These are phyloP conservation scores for Sarcocystis neurona DNA, from an alignment of 169 alveolate species.

Conservation along the genomic window DNA sequence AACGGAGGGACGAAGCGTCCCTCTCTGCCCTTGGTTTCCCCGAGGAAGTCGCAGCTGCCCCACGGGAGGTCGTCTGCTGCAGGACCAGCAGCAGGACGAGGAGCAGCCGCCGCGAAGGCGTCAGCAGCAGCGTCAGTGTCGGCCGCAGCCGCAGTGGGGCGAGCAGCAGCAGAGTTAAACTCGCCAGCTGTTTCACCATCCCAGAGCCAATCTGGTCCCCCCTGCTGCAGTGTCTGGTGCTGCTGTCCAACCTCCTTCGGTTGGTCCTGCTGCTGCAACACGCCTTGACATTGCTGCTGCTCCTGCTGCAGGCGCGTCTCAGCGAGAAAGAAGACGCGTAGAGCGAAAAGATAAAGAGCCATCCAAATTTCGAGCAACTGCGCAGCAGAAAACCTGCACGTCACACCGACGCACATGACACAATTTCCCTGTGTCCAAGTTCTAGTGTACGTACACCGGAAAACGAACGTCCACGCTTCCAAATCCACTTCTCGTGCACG, in stretches of 20 bases:
- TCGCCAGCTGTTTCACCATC: not conserved
- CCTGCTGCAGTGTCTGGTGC: no score
- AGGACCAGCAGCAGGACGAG: no score
- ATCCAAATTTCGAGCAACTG: not conserved
- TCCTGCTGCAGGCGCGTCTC: no score
- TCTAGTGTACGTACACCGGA: no score
- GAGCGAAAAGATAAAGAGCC: not conserved
- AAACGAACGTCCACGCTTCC: no score
- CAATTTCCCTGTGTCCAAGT: no score
- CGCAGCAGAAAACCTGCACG: not conserved
- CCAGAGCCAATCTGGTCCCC: not conserved
- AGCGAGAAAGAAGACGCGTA: not conserved
- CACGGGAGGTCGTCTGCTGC: not conserved
- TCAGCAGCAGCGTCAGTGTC: not conserved
- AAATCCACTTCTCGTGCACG: no score
- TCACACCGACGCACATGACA: not conserved
- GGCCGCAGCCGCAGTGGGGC: not conserved
- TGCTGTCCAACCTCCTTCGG: no score
- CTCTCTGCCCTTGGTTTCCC: not conserved
- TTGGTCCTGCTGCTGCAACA: no score
- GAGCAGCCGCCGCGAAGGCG: not conserved
- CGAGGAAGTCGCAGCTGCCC: not conserved
- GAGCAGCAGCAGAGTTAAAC: not conserved
- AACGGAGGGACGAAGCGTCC: not conserved
- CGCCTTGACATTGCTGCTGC: no score